A percentile compares a stretch with the other conserved stretches of the same genome.
phyloP scores from a whole-genome alignment of 2,329 filamentous ascomycete species.

The Escovopsis weberi region DNA sequence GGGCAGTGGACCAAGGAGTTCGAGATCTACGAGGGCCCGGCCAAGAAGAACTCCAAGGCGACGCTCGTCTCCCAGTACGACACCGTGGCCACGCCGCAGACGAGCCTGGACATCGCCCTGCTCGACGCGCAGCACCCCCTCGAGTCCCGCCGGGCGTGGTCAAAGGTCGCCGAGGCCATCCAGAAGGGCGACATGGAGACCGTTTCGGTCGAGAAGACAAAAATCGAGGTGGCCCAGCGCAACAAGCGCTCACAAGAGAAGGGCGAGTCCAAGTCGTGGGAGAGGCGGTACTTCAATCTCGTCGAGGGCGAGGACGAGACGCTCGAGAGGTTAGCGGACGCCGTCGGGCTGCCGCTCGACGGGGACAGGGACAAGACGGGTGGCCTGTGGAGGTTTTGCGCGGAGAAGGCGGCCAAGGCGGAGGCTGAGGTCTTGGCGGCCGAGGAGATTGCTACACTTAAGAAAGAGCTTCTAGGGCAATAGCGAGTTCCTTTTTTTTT shows the following conservation, averaged over 20 bases:
- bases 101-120: slow-evolving; percentile 55
- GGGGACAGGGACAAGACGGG: slow-evolving; percentile 47
- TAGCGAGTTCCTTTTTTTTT: slow-evolving; percentile 8
- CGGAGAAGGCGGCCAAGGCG: slow-evolving; percentile 26
- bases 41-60: slow-evolving; percentile 33
- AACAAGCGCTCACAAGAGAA: slow-evolving; percentile 57
- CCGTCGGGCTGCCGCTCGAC: slow-evolving; percentile 31
- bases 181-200: slow-evolving; percentile 70
- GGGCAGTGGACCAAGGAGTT: slow-evolving; percentile 87
- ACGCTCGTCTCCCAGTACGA: slow-evolving; percentile 45
- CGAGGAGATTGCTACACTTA: slow-evolving; percentile 27
- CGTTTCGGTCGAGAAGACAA: slow-evolving; percentile 64
- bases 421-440: slow-evolving; percentile 22
- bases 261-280: slow-evolving; percentile 63
- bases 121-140: slow-evolving; percentile 71
- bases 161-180: slow-evolving; percentile 70
- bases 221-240: slow-evolving; percentile 83
- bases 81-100: slow-evolving; percentile 41
- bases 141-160: slow-evolving; percentile 80
- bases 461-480: slow-evolving; percentile 29
- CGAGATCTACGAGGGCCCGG: slow-evolving; percentile 53
- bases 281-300: slow-evolving; percentile 64
- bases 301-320: slow-evolving; percentile 30
- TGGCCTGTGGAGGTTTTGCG: slow-evolving; percentile 45
- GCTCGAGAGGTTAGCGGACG: slow-evolving; percentile 29